Evolutionary conservation across 768 basidiomycete species (phyloP).

Genomic region (Hebeloma cylindrosporum): DNA sequence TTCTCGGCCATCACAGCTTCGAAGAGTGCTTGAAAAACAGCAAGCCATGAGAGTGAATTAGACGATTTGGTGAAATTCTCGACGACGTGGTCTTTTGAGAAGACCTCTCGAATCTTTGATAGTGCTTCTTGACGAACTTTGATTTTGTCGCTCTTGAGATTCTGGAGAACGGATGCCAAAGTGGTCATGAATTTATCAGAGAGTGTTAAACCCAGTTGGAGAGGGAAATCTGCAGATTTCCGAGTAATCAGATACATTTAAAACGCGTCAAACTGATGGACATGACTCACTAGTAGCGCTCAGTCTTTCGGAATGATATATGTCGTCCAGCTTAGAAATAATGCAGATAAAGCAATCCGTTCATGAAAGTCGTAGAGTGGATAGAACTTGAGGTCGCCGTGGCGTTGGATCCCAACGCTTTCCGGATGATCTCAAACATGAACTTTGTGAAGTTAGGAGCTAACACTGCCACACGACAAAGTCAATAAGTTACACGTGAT

Average conservation of each 20-base stretch:
- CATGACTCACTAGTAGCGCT: too few relatives aligned
- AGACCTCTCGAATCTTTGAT: slow-evolving; percentile 46
- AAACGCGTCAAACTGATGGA: too few relatives aligned
- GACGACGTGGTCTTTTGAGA: slow-evolving; percentile 49
- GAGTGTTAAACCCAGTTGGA: not conserved
- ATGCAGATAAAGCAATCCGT: too few relatives aligned
- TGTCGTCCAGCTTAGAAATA: too few relatives aligned
- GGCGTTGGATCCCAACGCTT: not conserved
- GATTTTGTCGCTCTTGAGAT: slow-evolving; percentile 60
- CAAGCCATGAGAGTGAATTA: slow-evolving; percentile 54
- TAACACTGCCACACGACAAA: too few relatives aligned
- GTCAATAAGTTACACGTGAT: too few relatives aligned
- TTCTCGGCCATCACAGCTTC: slow-evolving; percentile 64
- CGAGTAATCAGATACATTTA: not conserved
- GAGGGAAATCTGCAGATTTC: slow-evolving; percentile 3
- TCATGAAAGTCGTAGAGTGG: too few relatives aligned
- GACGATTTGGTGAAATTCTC: slow-evolving; percentile 38
- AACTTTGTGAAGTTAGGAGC: not conserved
- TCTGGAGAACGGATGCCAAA: slow-evolving; percentile 47
- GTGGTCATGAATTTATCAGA: slow-evolving; percentile 25
- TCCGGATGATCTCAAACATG: not conserved
- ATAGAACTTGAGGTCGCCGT: too few relatives aligned
- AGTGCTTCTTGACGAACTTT: slow-evolving; percentile 72
- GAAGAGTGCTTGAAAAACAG: slow-evolving; percentile 75
- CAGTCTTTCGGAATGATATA: too few relatives aligned